Evolutionary conservation across 2,329 filamentous ascomycete genomes (phyloP), one percentile per base, ranked within the genome.

Genomic region (Colletotrichum cereale): DNA sequence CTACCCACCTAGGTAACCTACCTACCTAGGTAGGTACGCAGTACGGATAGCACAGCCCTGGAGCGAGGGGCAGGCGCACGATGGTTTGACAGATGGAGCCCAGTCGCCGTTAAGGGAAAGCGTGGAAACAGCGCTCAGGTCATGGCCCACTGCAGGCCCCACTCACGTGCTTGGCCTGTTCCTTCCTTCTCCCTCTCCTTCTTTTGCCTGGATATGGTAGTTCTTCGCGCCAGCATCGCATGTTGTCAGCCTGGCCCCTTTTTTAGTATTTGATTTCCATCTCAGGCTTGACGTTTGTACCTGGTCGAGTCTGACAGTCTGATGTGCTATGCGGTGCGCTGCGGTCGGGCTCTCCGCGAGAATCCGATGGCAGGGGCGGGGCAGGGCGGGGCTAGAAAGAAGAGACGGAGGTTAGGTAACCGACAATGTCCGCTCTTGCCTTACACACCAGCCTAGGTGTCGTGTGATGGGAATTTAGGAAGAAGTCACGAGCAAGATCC

Each of bases 11-110:
- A 44, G 14, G 12, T 42, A 4, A 21, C 40, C 24, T 24, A 44
- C 31, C 21, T 56, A 38, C 4, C 10, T 14, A 24, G n/a, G n/a
- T n/a, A n/a, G n/a, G n/a, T n/a, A n/a, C n/a, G n/a, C n/a, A n/a
- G n/a, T n/a, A n/a, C n/a, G n/a, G n/a, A n/a, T n/a, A n/a, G n/a
- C 38, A 40, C n/a, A 62, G 29, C 29, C 31, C 31, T 56, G 29
- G 53, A 56, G 12, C n/a, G 5, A 53, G 50, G 36, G 62, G 36
- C 44, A 61, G 36, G 52, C 50, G 44, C 36, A 50, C 66, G 60
- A 65, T 64, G 61, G 52, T 64, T 58, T 68, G 66, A 68, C 61
- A 65, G 66, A 65, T 68, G 66, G 61, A 62, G 55, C 44, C 66
- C 24, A 8, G 38, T 26, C 18, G 36, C 38, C 26, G 36, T 55